Base-by-base conservation (phyloP, 305 asterid genomes). In the Solanum hybrid region DNA sequence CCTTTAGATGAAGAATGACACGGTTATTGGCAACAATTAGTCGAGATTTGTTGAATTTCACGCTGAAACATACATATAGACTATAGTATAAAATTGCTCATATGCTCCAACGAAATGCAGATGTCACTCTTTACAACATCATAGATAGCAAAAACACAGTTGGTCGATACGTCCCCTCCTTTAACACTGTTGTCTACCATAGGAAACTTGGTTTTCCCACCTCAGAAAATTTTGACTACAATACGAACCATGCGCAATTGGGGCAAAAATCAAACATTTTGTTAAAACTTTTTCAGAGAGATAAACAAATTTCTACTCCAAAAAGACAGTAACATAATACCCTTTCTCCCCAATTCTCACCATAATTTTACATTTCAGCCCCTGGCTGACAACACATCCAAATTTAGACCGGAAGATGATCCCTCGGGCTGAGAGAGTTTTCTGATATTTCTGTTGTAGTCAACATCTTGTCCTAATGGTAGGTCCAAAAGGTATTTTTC, bases 381-480 rank as follows among this genome's bases (percentile, higher is more conserved):
- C 93, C 99, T 92, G 10, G 98, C 98, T 89, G 93, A 90, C 91
- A 91, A 92, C 84, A 97, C 99, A 86, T 96, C 99, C 94, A 97
- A 89, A 75, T 89, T 92, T 26, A 87, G 88, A 46, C 89, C 90
- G 6, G 94, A 90, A 1, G 95, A 91, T 11, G 93, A 86, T 88
- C 92, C 94, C 60, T 79, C 89, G 13, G 71, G 71, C 84, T 76
- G 91, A 88, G 93, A 89, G 89, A 89, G 89, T 90, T 91, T 96
- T 92, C 93, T 93, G 60, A 56, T 76, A 35, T 92, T 93, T 87
- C 93, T 89, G 60, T 89, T 86, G 93, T 90, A 92, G 87, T 72
- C 26, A 35, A 90, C 89, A 32, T 90, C 88, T 79, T 91, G 95
- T 84, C 88, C 90, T 42, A 86, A 87, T 34, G 90, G 90, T 38